These are phyloP conservation scores for Aspergillus sojae DNA, from an alignment of 2,329 filamentous ascomycete species.

Conservation along the genomic window DNA sequence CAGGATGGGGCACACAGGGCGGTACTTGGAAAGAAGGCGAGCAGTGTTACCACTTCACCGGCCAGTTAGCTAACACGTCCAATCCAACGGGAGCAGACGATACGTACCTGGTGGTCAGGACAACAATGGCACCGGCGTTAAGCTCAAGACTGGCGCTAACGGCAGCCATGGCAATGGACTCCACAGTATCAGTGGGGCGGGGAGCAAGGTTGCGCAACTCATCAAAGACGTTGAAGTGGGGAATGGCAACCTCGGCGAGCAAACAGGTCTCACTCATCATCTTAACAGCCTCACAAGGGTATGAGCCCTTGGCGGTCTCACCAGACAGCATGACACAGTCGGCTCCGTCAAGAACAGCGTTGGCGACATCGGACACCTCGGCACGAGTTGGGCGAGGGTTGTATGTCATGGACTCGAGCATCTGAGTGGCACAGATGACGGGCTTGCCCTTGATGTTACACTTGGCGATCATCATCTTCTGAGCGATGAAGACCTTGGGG, in stretches of 20 bases:
- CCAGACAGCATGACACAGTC: slow-evolving; percentile 99
- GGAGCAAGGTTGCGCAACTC: slow-evolving; percentile 84
- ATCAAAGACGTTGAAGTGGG: slow-evolving; percentile 95
- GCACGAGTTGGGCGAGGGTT: slow-evolving; percentile 97
- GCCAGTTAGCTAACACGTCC: slow-evolving; percentile 23
- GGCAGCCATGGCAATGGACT: slow-evolving; percentile 96
- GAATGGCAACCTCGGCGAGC: slow-evolving; percentile 94
- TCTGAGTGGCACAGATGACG: slow-evolving; percentile 98
- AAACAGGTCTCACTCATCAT: slow-evolving; percentile 99
- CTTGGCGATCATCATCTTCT: slow-evolving; percentile 99
- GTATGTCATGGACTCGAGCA: slow-evolving; percentile 99
- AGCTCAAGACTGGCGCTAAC: slow-evolving; percentile 95
- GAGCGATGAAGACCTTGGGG: slow-evolving; percentile 96
- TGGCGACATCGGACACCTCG: slow-evolving; percentile 97
- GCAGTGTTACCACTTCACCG: slow-evolving; percentile 79
- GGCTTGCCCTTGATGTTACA: slow-evolving; percentile 99
- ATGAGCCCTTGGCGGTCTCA: slow-evolving; percentile 97
- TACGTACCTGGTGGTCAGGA: slow-evolving; percentile 81
- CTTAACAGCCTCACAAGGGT: slow-evolving; percentile 85
- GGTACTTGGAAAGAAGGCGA: slow-evolving; percentile 95
- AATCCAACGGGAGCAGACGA: background rate
- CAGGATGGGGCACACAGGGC: slow-evolving; percentile 97
- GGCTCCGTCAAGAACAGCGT: slow-evolving; percentile 94
- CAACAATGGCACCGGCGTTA: slow-evolving; percentile 93
- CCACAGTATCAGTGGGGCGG: slow-evolving; percentile 81